A percentile compares a stretch with the other conserved stretches of the same genome.
These are phyloP conservation scores for Cinnamomum chago DNA, from an alignment of 164 flowering plant species.

Conservation along the genomic window DNA sequence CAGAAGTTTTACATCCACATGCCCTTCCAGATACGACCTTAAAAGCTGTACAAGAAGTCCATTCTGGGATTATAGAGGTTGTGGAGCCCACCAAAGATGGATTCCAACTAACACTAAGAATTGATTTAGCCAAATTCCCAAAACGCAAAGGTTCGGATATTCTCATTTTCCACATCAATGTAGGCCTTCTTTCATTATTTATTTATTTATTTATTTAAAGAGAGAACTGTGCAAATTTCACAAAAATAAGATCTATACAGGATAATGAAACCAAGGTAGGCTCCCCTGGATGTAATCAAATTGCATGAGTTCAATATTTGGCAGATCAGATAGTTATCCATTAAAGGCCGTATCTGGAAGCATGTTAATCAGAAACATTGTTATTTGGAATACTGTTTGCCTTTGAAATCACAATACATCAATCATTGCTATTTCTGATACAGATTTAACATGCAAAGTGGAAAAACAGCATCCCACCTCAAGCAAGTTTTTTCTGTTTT, in stretches of 20 bases:
- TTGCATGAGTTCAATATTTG: background rate
- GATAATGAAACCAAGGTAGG: too few species aligned
- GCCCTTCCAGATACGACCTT: conserved; percentile 35
- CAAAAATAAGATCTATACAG: too few species aligned
- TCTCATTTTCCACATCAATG: background rate
- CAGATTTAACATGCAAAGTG: too few species aligned
- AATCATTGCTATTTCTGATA: too few species aligned
- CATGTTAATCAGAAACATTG: background rate
- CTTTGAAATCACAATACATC: too few species aligned
- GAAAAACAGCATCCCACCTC: too few species aligned
- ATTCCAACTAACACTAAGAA: conserved; percentile 62
- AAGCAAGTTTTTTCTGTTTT: too few species aligned
- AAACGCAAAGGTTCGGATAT: conserved; percentile 47
- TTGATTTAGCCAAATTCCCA: conserved; percentile 51
- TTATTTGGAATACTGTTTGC: background rate
- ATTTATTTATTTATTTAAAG: too few species aligned
- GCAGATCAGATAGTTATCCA: background rate
- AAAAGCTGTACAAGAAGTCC: conserved; percentile 35
- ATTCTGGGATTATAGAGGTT: conserved; percentile 43
- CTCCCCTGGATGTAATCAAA: background rate
- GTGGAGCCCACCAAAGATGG: conserved; percentile 63
- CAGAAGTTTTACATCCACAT: conserved; percentile 25
- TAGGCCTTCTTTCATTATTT: too few species aligned
- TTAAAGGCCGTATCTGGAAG: background rate
- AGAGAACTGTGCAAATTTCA: too few species aligned